These are phyloP conservation scores for Gryganskiella cystojenkinii DNA, from an alignment of 192 early-diverging fungal species.

Conservation along the genomic window DNA sequence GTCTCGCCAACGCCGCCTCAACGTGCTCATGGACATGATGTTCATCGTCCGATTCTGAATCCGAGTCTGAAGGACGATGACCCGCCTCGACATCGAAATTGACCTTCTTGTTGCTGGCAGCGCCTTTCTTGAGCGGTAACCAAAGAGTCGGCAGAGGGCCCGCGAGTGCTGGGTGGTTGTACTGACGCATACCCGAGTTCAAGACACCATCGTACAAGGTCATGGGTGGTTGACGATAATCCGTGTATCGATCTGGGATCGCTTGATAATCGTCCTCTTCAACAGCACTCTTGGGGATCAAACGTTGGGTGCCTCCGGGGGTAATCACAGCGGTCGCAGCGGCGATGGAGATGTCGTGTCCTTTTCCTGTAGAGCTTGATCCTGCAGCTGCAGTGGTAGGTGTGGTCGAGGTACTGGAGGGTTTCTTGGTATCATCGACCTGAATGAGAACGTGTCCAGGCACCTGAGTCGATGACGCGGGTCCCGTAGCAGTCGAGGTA, in stretches of 20 bases:
- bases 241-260: conserved; percentile 71
- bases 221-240: conserved; percentile 80
- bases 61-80: neutral
- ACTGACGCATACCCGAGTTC: conserved; percentile 75
- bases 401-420: neutral
- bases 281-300: conserved; percentile 39
- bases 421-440: neutral
- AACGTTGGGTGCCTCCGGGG: conserved; percentile 9
- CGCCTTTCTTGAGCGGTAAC: conserved; percentile 69
- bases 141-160: conserved; percentile 77
- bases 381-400: neutral
- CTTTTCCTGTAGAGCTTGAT: neutral
- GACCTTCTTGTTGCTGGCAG: conserved; percentile 6
- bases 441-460: conserved; percentile 26
- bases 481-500: neutral
- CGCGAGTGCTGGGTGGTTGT: conserved; percentile 72
- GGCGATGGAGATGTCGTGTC: neutral
- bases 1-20: conserved; percentile 24
- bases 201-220: conserved; percentile 74
- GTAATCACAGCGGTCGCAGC: conserved; percentile 15
- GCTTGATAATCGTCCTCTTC: conserved; percentile 75
- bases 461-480: conserved; percentile 13
- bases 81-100: conserved; percentile 11
- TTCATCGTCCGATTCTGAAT: conserved; percentile 24
- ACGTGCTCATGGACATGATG: conserved; percentile 29